These are phyloP conservation scores for Aspergillus spinulosporus DNA, from an alignment of 2,329 filamentous ascomycete species.

Conservation along the genomic window DNA sequence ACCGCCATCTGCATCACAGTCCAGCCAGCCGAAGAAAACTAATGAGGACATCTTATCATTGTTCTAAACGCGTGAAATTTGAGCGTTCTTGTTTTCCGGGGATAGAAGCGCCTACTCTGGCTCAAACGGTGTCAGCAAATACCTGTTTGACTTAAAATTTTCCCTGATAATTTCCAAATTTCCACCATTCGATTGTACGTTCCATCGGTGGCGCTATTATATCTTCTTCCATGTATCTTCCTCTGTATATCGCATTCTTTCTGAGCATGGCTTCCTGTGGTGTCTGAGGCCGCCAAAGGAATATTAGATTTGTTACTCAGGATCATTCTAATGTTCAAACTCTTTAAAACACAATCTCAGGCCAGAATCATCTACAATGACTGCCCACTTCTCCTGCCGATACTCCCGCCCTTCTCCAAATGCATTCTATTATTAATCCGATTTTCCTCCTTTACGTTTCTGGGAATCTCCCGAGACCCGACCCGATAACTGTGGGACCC, in stretches of 20 bases:
- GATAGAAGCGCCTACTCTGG: conserved; percentile 1
- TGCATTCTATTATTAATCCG: conserved; percentile 3
- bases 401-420: neutral
- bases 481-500: conserved; percentile 4
- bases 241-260: conserved; percentile 10
- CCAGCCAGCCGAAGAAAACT: conserved; percentile 46
- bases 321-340: neutral
- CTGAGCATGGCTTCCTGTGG: neutral
- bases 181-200: conserved; percentile 11
- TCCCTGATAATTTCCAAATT: conserved; percentile 9
- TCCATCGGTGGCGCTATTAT: conserved; percentile 4
- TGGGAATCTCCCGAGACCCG: neutral
- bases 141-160: neutral
- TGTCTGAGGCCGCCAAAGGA: conserved; percentile 5
- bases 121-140: neutral
- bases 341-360: neutral
- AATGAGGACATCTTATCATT: conserved; percentile 59
- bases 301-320: conserved; percentile 13
- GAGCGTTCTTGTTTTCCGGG: conserved; percentile 1
- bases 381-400: neutral
- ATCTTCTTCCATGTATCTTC: conserved; percentile 1
- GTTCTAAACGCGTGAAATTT: conserved; percentile 42
- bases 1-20: conserved; percentile 21
- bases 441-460: conserved; percentile 2
- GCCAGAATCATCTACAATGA: neutral